Evolutionary conservation across 1,284 basidiomycete species (phyloP).

Genomic region (Ceratobasidium sp.): DNA sequence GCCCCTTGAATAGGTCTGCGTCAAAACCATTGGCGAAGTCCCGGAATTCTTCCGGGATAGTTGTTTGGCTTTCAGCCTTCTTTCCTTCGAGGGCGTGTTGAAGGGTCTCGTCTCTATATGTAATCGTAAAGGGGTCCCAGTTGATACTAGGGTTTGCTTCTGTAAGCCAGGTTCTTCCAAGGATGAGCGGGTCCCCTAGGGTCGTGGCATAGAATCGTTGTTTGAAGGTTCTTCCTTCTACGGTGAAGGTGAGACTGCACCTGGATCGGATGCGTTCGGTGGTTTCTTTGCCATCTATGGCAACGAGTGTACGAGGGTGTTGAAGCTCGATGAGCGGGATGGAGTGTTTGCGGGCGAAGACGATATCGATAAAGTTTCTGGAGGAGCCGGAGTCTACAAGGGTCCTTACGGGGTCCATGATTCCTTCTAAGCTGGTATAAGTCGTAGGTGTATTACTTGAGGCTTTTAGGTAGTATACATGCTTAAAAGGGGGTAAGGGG

Average conservation of each 20-base stretch:
- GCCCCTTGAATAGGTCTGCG: conserved; percentile 20
- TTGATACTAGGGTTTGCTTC: conserved; percentile 44
- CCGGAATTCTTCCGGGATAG: conserved; percentile 44
- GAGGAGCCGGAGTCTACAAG: neutral
- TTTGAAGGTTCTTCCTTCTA: neutral
- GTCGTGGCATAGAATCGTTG: neutral
- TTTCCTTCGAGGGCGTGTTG: neutral
- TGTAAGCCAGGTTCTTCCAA: conserved; percentile 47
- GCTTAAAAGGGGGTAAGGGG: too few relatives aligned
- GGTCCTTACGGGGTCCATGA: neutral
- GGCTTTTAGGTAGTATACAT: neutral
- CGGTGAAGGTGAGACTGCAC: neutral
- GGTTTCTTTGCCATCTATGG: neutral
- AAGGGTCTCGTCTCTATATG: neutral
- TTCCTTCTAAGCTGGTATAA: neutral
- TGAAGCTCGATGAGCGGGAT: neutral
- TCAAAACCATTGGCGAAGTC: conserved; percentile 46
- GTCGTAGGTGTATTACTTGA: neutral
- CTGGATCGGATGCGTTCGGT: neutral
- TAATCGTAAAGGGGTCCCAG: conserved; percentile 29
- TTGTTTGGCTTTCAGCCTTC: neutral
- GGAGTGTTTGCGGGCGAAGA: too few relatives aligned
- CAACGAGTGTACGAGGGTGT: neutral
- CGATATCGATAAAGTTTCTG: too few relatives aligned
- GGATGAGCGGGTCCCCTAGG: conserved; percentile 36